phyloP scores from a whole-genome alignment of 768 basidiomycete genomes.

The Pholiota molesta region DNA sequence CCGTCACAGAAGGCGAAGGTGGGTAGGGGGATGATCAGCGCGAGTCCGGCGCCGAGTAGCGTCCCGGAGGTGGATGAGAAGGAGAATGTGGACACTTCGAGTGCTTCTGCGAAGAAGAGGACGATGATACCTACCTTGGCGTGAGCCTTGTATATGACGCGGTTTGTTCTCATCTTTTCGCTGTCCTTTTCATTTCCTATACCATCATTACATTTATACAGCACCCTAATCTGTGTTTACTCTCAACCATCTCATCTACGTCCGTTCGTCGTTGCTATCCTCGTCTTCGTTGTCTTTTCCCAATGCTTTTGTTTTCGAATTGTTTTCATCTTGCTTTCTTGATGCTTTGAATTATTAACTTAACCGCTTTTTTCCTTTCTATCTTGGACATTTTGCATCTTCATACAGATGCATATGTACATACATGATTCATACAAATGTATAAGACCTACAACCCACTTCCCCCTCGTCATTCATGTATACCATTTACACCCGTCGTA shows the following conservation, averaged over 20 bases:
- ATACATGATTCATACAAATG: constrained; percentile 5
- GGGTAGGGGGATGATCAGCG: constrained; percentile 33
- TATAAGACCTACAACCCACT: constrained; percentile 8
- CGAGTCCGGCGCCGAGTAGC: constrained; percentile 39
- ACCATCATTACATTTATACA: background rate
- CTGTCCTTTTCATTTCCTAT: background rate
- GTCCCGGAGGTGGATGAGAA: constrained; percentile 55
- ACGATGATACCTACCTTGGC: constrained; percentile 37
- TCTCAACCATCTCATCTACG: background rate
- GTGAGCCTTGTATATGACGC: constrained; percentile 7
- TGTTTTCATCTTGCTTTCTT: constrained; percentile 15
- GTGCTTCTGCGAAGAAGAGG: constrained; percentile 29
- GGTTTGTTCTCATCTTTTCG: background rate
- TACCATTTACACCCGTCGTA: constrained; percentile 3
- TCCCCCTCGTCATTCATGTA: constrained; percentile 8
- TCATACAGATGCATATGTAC: background rate
- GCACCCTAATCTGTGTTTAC: background rate
- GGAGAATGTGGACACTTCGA: constrained; percentile 50
- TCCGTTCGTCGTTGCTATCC: background rate
- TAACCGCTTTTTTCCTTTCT: background rate
- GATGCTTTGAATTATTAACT: constrained; percentile 10
- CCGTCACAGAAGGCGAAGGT: constrained; percentile 33
- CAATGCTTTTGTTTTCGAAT: constrained; percentile 6
- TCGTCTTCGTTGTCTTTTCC: background rate
- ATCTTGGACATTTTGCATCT: background rate